phyloP scores from a whole-genome alignment of 2,329 filamentous ascomycete species.

The Aureobasidium sp. region DNA sequence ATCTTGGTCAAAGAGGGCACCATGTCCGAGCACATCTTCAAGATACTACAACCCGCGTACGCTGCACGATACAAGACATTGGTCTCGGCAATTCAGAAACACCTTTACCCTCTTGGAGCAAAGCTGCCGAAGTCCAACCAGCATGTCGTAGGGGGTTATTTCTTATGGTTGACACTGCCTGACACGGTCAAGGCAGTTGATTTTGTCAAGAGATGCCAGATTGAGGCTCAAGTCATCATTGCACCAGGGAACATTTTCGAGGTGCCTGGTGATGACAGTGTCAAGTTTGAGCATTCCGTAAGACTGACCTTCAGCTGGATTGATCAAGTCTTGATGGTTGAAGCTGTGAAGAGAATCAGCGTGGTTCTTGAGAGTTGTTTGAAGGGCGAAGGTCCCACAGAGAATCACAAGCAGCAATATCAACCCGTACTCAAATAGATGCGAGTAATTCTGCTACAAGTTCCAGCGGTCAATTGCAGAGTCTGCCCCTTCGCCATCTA shows the following conservation, averaged over 20 bases:
- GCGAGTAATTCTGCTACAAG: not conserved
- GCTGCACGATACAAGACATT: conserved; percentile 47
- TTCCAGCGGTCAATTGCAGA: not conserved
- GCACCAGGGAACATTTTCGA: conserved; percentile 64
- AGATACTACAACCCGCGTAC: conserved; percentile 49
- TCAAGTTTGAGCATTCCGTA: conserved; percentile 51
- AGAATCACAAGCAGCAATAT: not conserved
- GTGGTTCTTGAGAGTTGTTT: conserved; percentile 36
- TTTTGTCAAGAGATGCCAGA: conserved; percentile 49
- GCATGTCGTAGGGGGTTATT: conserved; percentile 67
- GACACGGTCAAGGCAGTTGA: conserved; percentile 43
- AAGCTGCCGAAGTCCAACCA: conserved; percentile 35
- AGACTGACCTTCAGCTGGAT: conserved; percentile 69
- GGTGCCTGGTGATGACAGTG: conserved; percentile 38
- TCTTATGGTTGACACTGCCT: conserved; percentile 69
- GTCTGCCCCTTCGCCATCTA: conserved; percentile 59
- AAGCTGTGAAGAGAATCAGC: conserved; percentile 59
- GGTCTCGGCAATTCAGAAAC: conserved; percentile 48
- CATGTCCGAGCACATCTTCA: conserved; percentile 46
- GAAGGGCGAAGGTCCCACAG: conserved; percentile 1
- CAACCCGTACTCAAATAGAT: not conserved
- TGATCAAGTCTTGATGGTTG: conserved; percentile 53
- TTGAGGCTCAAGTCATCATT: conserved; percentile 58
- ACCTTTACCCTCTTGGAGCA: conserved; percentile 58
- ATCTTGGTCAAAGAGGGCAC: conserved; percentile 45